Conservation (phyloP, 306 rosid genomes). For the Sindora glabra region DNA sequence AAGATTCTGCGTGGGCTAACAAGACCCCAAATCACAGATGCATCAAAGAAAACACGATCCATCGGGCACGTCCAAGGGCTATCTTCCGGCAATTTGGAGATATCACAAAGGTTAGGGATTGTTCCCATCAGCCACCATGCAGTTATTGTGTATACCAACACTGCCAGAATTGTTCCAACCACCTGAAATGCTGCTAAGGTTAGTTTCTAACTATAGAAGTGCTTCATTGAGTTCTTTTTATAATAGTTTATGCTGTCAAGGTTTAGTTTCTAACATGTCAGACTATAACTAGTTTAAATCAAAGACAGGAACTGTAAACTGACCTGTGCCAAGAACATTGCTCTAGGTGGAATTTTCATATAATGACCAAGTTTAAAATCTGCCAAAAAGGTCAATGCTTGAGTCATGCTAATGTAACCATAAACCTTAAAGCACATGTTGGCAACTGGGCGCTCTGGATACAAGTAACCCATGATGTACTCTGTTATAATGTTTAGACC, state of each 20-base stretch:
- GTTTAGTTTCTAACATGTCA: no score
- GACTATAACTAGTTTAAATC: neutral
- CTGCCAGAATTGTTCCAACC: conserved; percentile 57
- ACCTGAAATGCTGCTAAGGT: conserved; percentile 26
- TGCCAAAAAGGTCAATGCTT: conserved; percentile 55
- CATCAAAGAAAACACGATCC: conserved; percentile 71
- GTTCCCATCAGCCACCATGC: conserved; percentile 83
- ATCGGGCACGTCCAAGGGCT: conserved; percentile 82
- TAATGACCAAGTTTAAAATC: conserved; percentile 94
- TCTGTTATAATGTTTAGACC: conserved; percentile 89
- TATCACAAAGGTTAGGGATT: conserved; percentile 65
- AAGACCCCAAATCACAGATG: conserved; percentile 86
- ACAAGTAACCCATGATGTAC: conserved; percentile 75
- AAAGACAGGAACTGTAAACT: neutral
- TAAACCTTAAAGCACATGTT: conserved; percentile 96
- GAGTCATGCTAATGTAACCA: conserved; percentile 82
- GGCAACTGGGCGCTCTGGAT: conserved; percentile 88
- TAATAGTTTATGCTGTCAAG: no score
- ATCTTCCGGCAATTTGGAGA: conserved; percentile 26
- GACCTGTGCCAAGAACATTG: conserved; percentile 92
- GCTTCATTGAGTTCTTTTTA: no score
- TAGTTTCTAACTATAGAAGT: no score
- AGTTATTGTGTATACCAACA: conserved; percentile 41
- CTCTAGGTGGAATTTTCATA: conserved; percentile 92
- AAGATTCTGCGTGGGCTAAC: conserved; percentile 84